These are phyloP conservation scores for Drechslerella dactyloides DNA, from an alignment of 2,329 filamentous ascomycete genomes.

Conservation along the genomic window DNA sequence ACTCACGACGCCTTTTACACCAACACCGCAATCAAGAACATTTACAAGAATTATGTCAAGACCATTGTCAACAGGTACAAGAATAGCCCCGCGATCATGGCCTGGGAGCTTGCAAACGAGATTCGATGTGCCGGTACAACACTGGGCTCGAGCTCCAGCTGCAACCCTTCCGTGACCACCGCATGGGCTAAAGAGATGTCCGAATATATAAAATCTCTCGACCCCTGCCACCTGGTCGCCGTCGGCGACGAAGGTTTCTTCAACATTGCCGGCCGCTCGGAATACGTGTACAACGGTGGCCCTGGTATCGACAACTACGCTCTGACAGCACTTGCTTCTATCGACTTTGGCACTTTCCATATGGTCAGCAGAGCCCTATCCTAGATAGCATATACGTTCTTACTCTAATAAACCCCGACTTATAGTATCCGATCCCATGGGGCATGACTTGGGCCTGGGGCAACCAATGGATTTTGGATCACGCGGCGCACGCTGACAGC, in stretches of 20 bases:
- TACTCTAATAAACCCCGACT: conserved; percentile 2
- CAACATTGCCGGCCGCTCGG: conserved; percentile 58
- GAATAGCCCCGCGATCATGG: conserved; percentile 67
- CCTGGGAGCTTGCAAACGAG: conserved; percentile 73
- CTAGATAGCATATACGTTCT: not conserved
- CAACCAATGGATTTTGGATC: conserved; percentile 61
- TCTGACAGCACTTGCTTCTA: conserved; percentile 62
- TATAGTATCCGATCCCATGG: conserved; percentile 61
- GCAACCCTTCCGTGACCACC: conserved; percentile 60
- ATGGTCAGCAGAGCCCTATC: conserved; percentile 56
- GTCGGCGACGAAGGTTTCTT: conserved; percentile 63
- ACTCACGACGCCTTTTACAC: conserved; percentile 67
- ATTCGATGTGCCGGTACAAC: conserved; percentile 63
- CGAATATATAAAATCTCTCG: conserved; percentile 64
- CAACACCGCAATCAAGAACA: conserved; percentile 63
- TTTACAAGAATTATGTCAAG: conserved; percentile 70
- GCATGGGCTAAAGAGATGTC: conserved; percentile 65
- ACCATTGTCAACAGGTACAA: conserved; percentile 67
- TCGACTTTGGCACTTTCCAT: conserved; percentile 65
- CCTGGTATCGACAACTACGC: conserved; percentile 63
- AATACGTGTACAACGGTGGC: conserved; percentile 61
- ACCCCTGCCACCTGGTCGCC: conserved; percentile 64
- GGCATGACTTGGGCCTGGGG: conserved; percentile 58
- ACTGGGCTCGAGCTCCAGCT: conserved; percentile 58
- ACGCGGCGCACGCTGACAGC: conserved; percentile 58